phyloP scores from a whole-genome alignment of 2,329 filamentous ascomycete species.

The Hypoxylon sp. region DNA sequence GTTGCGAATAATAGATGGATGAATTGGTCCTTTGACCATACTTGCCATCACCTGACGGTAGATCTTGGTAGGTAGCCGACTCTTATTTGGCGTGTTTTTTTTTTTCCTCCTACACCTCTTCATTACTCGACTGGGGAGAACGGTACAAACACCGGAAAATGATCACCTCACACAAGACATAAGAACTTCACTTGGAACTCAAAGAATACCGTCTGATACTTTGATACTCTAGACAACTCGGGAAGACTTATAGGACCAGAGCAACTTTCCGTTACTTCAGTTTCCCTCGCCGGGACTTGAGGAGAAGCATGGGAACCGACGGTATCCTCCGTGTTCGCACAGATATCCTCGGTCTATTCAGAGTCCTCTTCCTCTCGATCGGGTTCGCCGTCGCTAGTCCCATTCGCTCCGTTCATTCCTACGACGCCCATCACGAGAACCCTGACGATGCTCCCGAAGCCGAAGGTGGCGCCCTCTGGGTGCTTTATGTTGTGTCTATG shows the following conservation, averaged over 20 bases:
- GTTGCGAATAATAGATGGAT: conserved; percentile 20
- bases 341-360: conserved; percentile 62
- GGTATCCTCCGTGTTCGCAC: conserved; percentile 58
- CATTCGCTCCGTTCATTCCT: conserved; percentile 54
- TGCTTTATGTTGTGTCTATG: conserved; percentile 83
- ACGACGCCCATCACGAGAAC: conserved; percentile 46
- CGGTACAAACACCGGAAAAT: conserved; percentile 7
- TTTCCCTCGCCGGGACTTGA: conserved; percentile 14
- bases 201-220: neutral
- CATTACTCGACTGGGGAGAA: conserved; percentile 15
- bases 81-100: too few species aligned
- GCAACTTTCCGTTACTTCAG: neutral
- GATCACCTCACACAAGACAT: conserved; percentile 16
- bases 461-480: conserved; percentile 77
- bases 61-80: conserved; percentile 9
- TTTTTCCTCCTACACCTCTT: neutral
- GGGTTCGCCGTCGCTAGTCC: conserved; percentile 59
- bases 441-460: conserved; percentile 62
- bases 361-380: conserved; percentile 50
- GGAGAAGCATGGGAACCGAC: conserved; percentile 45
- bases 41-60: conserved; percentile 14
- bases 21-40: conserved; percentile 28
- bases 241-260: conserved; percentile 2
- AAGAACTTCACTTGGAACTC: conserved; percentile 8
- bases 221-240: conserved; percentile 1